These are phyloP conservation scores for Amanita exitialis DNA, from an alignment of 768 basidiomycete species.

Conservation along the genomic window DNA sequence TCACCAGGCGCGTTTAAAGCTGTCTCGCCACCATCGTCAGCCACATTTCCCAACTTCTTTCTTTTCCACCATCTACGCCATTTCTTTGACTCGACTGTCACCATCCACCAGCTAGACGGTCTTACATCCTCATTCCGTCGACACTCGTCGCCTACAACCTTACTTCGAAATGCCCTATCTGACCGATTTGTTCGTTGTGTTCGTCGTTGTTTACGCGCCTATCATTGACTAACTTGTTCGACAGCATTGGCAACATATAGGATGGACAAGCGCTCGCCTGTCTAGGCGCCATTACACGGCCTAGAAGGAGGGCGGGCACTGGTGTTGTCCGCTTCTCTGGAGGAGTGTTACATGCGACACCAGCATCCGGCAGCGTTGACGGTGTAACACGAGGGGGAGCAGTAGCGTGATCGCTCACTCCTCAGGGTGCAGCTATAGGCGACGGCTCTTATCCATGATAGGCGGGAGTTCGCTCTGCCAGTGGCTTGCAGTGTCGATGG, in stretches of 20 bases:
- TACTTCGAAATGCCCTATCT: no score
- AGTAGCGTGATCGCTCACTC: neutral
- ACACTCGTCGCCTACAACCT: neutral
- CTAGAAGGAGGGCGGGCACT: constrained; percentile 3
- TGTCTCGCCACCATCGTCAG: neutral
- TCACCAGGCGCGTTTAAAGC: neutral
- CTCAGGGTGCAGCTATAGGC: no score
- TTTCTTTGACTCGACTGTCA: neutral
- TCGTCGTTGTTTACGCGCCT: no score
- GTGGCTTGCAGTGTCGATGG: no score
- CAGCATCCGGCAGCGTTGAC: neutral
- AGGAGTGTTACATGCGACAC: neutral
- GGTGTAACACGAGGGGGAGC: neutral
- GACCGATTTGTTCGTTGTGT: no score
- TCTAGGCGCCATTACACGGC: neutral
- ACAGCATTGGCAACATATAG: neutral
- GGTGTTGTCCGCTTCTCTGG: constrained; percentile 3
- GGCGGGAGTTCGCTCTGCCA: no score
- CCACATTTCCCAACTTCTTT: neutral
- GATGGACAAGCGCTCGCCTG: neutral
- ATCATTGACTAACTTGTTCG: neutral
- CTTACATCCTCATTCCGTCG: neutral
- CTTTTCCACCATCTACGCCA: neutral
- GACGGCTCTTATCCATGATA: no score
- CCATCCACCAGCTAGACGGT: neutral